Evolutionary conservation across 164 flowering plant species (phyloP), one percentile per base, ranked within the genome.

Genomic region (Echeveria elegans): DNA sequence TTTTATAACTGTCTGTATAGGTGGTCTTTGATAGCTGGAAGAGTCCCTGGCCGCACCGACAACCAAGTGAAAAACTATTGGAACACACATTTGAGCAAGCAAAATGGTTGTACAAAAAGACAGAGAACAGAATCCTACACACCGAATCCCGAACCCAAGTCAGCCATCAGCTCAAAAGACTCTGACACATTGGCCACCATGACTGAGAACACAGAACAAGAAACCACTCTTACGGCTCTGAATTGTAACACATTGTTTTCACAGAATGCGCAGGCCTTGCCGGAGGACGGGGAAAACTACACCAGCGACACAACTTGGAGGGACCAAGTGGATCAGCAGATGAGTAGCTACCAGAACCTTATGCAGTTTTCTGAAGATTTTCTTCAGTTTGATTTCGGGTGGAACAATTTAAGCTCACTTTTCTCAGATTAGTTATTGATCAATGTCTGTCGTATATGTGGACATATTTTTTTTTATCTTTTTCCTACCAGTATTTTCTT

Each of bases 61-160:
- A 80, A 80, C 61, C 81, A 80, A 68, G 80, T 77, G 68, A 80
- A 80, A 68, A 80, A 80, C 71, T 71, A 78, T 29, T 80, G 83
- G 83, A 80, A 80, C 63, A 70, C 74, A 40, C 74, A 77, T 67
- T 76, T 80, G 72, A 65, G 76, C 73, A 80, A 78, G 65, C 78
- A 73, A 66, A 71, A 76, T 1, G 79, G 70, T 21, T 52, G 69
- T 26, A 63, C 67, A 23, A 68, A 65, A 60, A 37, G 66, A 28
- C 65, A 19, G 21, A 64, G 61, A 26, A 56, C 61, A 26, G 34
- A 56, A 26, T 56, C 61, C 30, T 24, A 9, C 59, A 15, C 59
- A 26, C 59, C 28, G 5, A 50, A 19, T 50, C 56, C 28, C 5
- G 56, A 50, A n/a, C 19, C 56, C 59, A 53, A 53, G 28, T 53